Base-by-base conservation (phyloP, 192 early-diverging fungal species). In the Coemansia reversa region DNA sequence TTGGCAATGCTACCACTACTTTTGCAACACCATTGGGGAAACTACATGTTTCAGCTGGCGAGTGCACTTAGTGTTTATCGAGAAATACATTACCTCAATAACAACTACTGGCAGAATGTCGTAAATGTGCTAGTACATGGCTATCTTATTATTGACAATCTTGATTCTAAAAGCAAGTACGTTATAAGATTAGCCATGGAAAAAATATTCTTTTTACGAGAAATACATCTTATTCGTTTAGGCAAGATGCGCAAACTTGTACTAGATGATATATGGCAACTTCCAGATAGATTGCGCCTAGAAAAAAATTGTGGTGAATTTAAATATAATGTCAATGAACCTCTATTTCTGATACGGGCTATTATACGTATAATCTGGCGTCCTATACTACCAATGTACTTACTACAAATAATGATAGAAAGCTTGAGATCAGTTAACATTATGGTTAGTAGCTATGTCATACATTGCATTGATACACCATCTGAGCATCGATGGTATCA, bases 361-460 rank as follows among this genome's bases (percentile, higher is more conserved):
- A n/a, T n/a, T n/a, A n/a, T 63, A 8, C 67, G 74, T 7, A 75
- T 75, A 67, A 48, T 69, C 1, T 75, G 74, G 74, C 63, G 74
- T 5, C 76, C 76, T n/a, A 28, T 73, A 55, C 50, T 78, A 7
- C 76, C 76, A 1, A 28, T 78, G 12, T 69, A 60, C n/a, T 50
- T 69, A 7, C n/a, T 64, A 7, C 50, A 57, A 3, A 58, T 55
- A 16, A 19, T 73, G 23, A 4, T 58, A 12, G 27, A 64, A 30
- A 51, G 59, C n/a, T 22, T 56, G 3, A 20, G 22, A 0, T 42
- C 72, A 1, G 12, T 65, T 7, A 28, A 27, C 8, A 35, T 53
- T 0, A 58, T 65, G 7, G 27, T 72, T 4, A 23, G 35, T 3
- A 66, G 59, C 63, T 24, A 53, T 2, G 39, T 78, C 0, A 28